Evolutionary conservation across 306 rosid genomes (phyloP).

Genomic region (Leucaena leucocephala): DNA sequence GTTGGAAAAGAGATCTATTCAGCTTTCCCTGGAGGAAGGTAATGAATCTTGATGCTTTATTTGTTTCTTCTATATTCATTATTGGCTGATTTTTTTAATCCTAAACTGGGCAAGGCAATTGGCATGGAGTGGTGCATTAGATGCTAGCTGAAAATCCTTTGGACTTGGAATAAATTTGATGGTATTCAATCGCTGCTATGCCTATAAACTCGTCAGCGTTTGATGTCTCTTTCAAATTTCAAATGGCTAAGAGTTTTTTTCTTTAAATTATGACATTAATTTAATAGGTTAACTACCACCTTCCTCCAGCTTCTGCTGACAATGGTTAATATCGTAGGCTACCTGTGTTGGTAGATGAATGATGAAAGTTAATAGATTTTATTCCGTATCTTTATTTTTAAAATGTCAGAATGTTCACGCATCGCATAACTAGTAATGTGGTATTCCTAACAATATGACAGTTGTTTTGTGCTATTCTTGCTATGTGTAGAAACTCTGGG

Average conservation of each 20-base stretch:
- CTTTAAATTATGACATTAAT: not conserved
- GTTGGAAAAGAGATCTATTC: constrained; percentile 93
- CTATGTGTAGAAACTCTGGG: not conserved
- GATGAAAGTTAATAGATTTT: not conserved
- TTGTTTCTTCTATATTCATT: constrained; percentile 20
- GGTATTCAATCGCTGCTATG: not conserved
- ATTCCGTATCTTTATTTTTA: not conserved
- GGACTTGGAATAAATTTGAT: constrained; percentile 15
- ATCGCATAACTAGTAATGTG: not conserved
- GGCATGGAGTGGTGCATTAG: constrained; percentile 5
- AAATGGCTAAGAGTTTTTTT: not conserved
- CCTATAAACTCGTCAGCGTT: constrained; percentile 4
- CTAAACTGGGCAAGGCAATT: not conserved
- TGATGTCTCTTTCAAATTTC: not conserved
- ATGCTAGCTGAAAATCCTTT: constrained; percentile 22
- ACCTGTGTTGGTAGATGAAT: not conserved
- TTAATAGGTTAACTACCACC: not conserved
- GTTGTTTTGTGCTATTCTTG: constrained; percentile 6
- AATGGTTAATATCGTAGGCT: not conserved
- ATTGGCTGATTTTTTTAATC: not conserved
- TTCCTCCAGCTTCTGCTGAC: not conserved
- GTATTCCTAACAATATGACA: not conserved
- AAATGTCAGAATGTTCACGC: not conserved
- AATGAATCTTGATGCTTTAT: constrained; percentile 25
- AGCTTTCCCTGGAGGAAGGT: constrained; percentile 99